phyloP scores from a whole-genome alignment of 1,284 basidiomycete species.

The Pisolithus thermaeus region DNA sequence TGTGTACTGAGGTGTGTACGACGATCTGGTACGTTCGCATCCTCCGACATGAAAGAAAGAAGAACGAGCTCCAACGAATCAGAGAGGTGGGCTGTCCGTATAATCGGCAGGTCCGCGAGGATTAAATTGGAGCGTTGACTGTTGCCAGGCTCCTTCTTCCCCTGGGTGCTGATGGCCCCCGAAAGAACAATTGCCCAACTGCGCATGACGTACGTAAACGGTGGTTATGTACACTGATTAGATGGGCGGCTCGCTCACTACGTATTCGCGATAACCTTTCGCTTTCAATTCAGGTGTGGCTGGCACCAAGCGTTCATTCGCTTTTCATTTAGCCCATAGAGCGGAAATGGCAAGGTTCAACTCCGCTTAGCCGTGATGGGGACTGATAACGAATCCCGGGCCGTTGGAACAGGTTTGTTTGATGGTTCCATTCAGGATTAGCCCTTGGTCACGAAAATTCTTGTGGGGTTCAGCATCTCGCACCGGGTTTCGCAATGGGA shows the following conservation, averaged over 20 bases:
- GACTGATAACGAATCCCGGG: not conserved
- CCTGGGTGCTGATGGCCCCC: not conserved
- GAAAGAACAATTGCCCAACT: not conserved
- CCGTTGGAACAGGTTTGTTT: not conserved
- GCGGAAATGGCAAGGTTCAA: constrained; percentile 1
- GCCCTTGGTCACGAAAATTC: not conserved
- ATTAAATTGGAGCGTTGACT: not conserved
- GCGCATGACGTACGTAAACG: not conserved
- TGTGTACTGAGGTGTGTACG: no score
- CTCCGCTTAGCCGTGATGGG: not conserved
- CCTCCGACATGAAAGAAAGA: no score
- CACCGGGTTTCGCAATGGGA: no score
- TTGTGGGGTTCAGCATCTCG: no score
- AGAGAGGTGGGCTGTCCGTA: no score
- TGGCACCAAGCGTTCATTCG: not conserved
- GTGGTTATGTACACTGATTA: not conserved
- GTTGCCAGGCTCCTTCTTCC: not conserved
- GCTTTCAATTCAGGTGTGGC: not conserved
- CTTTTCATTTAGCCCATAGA: not conserved
- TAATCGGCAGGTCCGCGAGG: not conserved
- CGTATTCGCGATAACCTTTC: not conserved
- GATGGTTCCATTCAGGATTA: not conserved
- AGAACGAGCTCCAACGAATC: no score
- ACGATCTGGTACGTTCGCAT: no score
- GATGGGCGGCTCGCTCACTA: constrained; percentile 1